Percentiles rank a stretch among this genome's conserved stretches.
phyloP scores from a whole-genome alignment of 2,329 filamentous ascomycete species.

The Tolypocladium tundrense region DNA sequence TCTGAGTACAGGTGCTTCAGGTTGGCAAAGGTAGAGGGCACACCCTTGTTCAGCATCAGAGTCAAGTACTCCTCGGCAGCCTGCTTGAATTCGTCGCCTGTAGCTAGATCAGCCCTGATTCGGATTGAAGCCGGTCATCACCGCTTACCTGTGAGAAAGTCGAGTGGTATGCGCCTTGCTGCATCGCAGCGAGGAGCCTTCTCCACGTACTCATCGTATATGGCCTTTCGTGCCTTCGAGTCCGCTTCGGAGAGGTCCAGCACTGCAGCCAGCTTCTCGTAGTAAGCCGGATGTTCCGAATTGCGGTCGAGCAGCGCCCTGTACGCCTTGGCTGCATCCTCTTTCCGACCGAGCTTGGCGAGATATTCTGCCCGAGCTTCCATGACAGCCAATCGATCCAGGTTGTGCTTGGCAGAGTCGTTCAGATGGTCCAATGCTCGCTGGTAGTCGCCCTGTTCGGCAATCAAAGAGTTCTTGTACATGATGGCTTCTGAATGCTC shows the following conservation, averaged over 20 bases:
- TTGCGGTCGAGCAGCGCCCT: slow-evolving; percentile 75
- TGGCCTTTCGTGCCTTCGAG: slow-evolving; percentile 51
- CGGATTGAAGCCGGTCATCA: not conserved
- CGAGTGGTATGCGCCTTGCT: slow-evolving; percentile 73
- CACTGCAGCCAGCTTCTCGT: slow-evolving; percentile 61
- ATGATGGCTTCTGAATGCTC: slow-evolving; percentile 90
- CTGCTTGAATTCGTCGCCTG: slow-evolving; percentile 68
- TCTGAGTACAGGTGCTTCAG: slow-evolving; percentile 87
- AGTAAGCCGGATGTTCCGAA: slow-evolving; percentile 78
- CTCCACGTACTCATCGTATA: slow-evolving; percentile 68
- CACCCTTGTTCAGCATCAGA: slow-evolving; percentile 80
- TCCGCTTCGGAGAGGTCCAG: slow-evolving; percentile 53
- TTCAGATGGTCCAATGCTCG: slow-evolving; percentile 82
- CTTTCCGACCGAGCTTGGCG: slow-evolving; percentile 61
- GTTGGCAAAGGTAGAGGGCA: slow-evolving; percentile 94
- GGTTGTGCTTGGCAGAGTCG: slow-evolving; percentile 60
- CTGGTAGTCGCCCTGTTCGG: slow-evolving; percentile 74
- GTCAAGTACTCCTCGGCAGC: slow-evolving; percentile 72
- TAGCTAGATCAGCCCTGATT: slow-evolving; percentile 9
- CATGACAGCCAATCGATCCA: slow-evolving; percentile 77
- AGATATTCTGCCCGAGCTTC: slow-evolving; percentile 82
- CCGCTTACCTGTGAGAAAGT: slow-evolving; percentile 65
- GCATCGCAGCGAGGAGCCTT: slow-evolving; percentile 80
- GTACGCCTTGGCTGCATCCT: slow-evolving; percentile 77
- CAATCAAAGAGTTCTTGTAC: slow-evolving; percentile 94